Evolutionary conservation across 2,329 filamentous ascomycete species (phyloP).

Genomic region (Cercospora zeina): DNA sequence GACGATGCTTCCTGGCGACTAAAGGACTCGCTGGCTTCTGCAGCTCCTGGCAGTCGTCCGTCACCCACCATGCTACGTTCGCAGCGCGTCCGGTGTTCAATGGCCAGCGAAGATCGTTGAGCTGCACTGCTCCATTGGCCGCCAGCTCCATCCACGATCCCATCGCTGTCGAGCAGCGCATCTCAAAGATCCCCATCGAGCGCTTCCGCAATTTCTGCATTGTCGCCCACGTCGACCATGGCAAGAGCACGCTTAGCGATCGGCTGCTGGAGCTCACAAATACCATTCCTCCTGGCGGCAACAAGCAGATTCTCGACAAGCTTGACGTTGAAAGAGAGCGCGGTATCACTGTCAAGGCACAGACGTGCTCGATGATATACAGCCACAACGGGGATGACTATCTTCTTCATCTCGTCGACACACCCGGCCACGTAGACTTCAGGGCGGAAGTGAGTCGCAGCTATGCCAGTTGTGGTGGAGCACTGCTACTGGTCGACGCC

Average conservation of each 20-base stretch:
- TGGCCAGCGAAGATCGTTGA: conserved; percentile 15
- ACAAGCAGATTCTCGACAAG: conserved; percentile 96
- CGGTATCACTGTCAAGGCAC: conserved; percentile 97
- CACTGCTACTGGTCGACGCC: conserved; percentile 88
- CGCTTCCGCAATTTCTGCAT: conserved; percentile 96
- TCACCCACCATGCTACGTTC: conserved; percentile 12
- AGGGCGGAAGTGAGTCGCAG: conserved; percentile 92
- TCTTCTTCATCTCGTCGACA: conserved; percentile 91
- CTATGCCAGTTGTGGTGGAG: conserved; percentile 94
- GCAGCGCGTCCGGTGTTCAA: conserved; percentile 13
- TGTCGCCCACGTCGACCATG: conserved; percentile 97
- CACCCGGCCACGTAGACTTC: conserved; percentile 96
- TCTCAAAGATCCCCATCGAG: conserved; percentile 73
- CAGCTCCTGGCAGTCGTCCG: conserved; percentile 20
- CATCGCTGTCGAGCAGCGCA: conserved; percentile 62
- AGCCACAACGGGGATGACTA: conserved; percentile 84
- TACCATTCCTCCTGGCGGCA: conserved; percentile 80
- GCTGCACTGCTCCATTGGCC: conserved; percentile 22
- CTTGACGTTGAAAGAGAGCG: conserved; percentile 94
- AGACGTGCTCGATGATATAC: conserved; percentile 98
- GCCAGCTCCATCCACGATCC: conserved; percentile 43
- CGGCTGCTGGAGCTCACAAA: conserved; percentile 90
- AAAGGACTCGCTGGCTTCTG: conserved; percentile 28
- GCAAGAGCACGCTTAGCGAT: conserved; percentile 93
- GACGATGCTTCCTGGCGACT: conserved; percentile 48